These are phyloP conservation scores for Marasmius oreades DNA, from an alignment of 1,284 basidiomycete genomes.

Conservation along the genomic window DNA sequence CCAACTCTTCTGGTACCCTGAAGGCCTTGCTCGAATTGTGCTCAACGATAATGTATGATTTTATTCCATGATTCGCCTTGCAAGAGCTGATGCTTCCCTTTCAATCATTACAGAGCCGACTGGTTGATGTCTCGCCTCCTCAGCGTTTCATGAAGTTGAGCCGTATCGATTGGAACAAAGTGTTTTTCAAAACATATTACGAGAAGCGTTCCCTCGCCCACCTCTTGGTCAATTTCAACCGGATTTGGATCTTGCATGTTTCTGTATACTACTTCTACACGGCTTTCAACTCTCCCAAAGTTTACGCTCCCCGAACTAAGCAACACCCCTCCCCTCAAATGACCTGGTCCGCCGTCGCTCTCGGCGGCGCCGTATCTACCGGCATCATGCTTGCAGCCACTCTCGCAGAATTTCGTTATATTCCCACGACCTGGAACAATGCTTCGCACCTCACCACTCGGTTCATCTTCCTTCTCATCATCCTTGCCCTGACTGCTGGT, in stretches of 20 bases:
- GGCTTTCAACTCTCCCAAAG: conserved; percentile 91
- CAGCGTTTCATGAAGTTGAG: conserved; percentile 91
- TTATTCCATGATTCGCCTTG: conserved; percentile 1
- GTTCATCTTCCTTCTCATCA: conserved; percentile 81
- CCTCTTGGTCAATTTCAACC: conserved; percentile 95
- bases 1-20: conserved; percentile 99
- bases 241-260: conserved; percentile 93
- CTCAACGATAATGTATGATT: conserved; percentile 77
- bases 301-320: conserved; percentile 74
- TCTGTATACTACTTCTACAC: conserved; percentile 94
- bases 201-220: conserved; percentile 93
- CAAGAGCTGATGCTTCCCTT: conserved; percentile 7
- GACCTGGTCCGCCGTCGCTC: conserved; percentile 90
- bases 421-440: conserved; percentile 98
- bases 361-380: conserved; percentile 89
- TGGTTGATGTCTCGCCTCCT: conserved; percentile 85
- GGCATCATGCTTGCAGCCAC: conserved; percentile 91
- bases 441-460: conserved; percentile 90
- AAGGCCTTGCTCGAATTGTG: conserved; percentile 91
- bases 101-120: conserved; percentile 58
- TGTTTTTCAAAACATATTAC: conserved; percentile 96
- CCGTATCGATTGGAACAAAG: conserved; percentile 86
- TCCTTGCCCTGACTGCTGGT: conserved; percentile 82
- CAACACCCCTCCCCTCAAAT: conserved; percentile 66
- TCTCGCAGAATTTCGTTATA: conserved; percentile 89